Evolutionary conservation across 2,329 filamentous ascomycete species (phyloP), one percentile per base, ranked within the genome.

Genomic region (Diaporthe citri): DNA sequence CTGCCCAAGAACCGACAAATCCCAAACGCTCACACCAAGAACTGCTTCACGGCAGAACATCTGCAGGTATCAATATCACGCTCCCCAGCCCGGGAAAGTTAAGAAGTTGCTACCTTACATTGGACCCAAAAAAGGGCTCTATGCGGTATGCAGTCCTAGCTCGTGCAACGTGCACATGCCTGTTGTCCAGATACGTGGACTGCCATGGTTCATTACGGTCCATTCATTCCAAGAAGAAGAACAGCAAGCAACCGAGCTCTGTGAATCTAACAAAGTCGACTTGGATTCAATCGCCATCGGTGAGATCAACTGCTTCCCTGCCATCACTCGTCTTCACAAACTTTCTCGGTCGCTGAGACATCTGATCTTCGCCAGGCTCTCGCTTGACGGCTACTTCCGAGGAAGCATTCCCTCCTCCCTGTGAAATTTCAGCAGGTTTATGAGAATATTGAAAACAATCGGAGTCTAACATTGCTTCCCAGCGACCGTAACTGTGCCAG

Each of bases 401-500:
- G 10, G 39, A 31, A 15, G 9, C 1, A 7, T 9, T 64, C 4
- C 13, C 17, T 4, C 25, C 41, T 20, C 43, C 22, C 57, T 62
- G 20, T 10, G 7, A 17, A 10, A 9, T 9, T 4, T 43, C 3
- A 62, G 36, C n/a, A 43, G 8, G n/a, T 10, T 10, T 25, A 7
- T 17, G 10, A 6, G 12, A 10, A 5, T 4, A 10, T 9, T 28
- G 25, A 62, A 10, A 20, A 43, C 15, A 74, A 15, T 36, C 12
- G 9, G 8, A 10, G 36, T 39, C 52, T 46, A 28, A 80, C 82
- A 36, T 79, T 76, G 10, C 81, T 76, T 31, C 81, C 74, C 0
- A 77, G 74, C 1, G 81, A 76, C 3, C 78, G 77, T 66, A 82
- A 80, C 64, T 77, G 72, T 3, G 82, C 82, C 31, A 84, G 75